Evolutionary conservation across 805 yeast species (phyloP), one percentile per base, ranked within the genome.

Genomic region (Cyberlindnera xylosilytica): DNA sequence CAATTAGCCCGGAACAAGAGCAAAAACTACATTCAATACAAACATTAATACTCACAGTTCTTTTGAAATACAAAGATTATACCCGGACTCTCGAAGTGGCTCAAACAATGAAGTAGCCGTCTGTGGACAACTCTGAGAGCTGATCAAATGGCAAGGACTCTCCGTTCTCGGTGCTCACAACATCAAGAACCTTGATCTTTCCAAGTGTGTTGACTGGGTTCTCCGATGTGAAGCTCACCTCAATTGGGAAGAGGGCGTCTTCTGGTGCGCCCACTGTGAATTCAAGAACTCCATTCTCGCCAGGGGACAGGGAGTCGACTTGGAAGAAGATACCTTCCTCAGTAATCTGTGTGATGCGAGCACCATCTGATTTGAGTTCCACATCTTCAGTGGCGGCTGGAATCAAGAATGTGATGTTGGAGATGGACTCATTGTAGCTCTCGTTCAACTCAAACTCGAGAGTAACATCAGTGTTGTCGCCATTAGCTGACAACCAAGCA

Each of bases 231-330:
- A 89, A 87, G 38, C 71, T 65, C 30, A 89, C 76, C 55, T 80
- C 80, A 72, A 91, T 79, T 47, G 99, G 99, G 85, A 89, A 91
- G 56, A 91, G 70, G 11, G 79, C 74, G 48, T 89, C 96, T 64
- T 91, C 97, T 50, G 76, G 79, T 2, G 82, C 84, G 51, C 82
- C 83, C 45, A 87, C 78, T 8, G 82, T 63, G 60, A 93, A 81
- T 61, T 87, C 95, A 62, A 93, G 81, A 34, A 87, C 80, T 34
- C 90, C 96, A 20, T 75, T 70, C 4, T 76, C 60, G 32, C 75
- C 79, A 8, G 77, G 63, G 22, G 70, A 61, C 34, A 88, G 66
- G 30, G 69, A 65, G 13, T 74, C 78, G 38, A 90, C 68, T 41
- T 74, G 73, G 68, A 95, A 79, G 30, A 78, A 69, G 36, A 86